Percentiles rank a stretch among this genome's conserved stretches.
Evolutionary conservation across 2,329 filamentous ascomycete species (phyloP).

Genomic region (Xylariaceae sp.): DNA sequence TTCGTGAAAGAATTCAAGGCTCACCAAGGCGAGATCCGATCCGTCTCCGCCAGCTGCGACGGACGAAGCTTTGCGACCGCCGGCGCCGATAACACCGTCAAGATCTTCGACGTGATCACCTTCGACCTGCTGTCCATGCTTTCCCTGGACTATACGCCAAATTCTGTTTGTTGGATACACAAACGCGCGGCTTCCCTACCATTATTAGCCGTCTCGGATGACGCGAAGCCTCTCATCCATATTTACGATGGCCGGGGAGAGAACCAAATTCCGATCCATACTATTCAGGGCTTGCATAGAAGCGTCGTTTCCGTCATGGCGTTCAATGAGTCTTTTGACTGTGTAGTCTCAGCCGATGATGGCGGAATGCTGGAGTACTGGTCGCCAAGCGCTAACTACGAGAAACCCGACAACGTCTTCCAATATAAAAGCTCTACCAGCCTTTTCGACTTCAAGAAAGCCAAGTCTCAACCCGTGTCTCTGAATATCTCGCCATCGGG

Average conservation of each 20-base stretch:
- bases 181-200: conserved; percentile 82
- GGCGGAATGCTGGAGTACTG: conserved; percentile 97
- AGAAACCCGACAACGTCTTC: conserved; percentile 90
- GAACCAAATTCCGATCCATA: conserved; percentile 69
- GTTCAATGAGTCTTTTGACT: conserved; percentile 86
- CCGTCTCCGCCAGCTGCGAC: conserved; percentile 81
- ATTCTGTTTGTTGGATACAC: conserved; percentile 89
- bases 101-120: conserved; percentile 78
- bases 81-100: conserved; percentile 72
- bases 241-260: conserved; percentile 91
- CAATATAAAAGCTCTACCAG: conserved; percentile 90
- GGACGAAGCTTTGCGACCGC: conserved; percentile 91
- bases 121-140: conserved; percentile 86
- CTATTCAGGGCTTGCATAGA: conserved; percentile 73
- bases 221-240: conserved; percentile 65
- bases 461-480: conserved; percentile 77
- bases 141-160: conserved; percentile 69
- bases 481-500: conserved; percentile 84
- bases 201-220: conserved; percentile 77
- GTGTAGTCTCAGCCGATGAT: conserved; percentile 84
- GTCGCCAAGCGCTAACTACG: conserved; percentile 73
- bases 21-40: conserved; percentile 78
- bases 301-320: conserved; percentile 78
- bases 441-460: conserved; percentile 95
- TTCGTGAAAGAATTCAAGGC: conserved; percentile 98